Evolutionary conservation across 345 rosid genomes (phyloP), one percentile per base, ranked within the genome.

Genomic region (Bretschneidera sinensis): DNA sequence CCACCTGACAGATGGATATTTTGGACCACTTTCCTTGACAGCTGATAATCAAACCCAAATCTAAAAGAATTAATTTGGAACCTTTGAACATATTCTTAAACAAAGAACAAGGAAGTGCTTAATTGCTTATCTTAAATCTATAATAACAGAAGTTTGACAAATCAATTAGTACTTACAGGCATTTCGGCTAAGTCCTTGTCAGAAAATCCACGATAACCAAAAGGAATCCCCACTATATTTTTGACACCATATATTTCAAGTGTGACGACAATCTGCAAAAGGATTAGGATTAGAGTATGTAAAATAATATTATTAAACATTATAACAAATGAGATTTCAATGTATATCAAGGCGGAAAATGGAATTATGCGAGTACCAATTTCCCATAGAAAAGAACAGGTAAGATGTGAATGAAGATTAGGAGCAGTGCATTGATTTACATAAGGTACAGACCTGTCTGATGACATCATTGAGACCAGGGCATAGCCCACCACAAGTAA

Each of bases 1-100:
- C 97, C 99, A 66, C 97, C 97, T 58, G 97, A 95, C 23, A 95
- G 89, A 82, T 95, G 99, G 62, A 95, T 69, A 59, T 95, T 95
- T 60, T 91, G 99, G 68, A 95, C 97, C 24, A 95, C 99, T 77
- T 83, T 91, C 70, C 96, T 79, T 3, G 92, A 94, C 57, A 94
- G 79, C 99, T 94, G 62, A 79, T 62, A 54, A 73, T 60, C 31
- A 64, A 67, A 67, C 23, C 48, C 63, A 55, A 53, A 50, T 25
- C 22, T 5, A 57, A 65, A 55, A 39, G 51, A 54, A 64, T 47
- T 57, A 45, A 59, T 55, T 43, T 24, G 23, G 50, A 67, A 53
- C 16, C 59, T 17, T 39, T 14, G 9, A 39, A 11, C 45, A 39
- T 39, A 31, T 9, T 31, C 35, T 31, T 31, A 31, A n/a, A n/a